These are phyloP conservation scores for Beauveria medogensis DNA, from an alignment of 2,329 filamentous ascomycete genomes.

Conservation along the genomic window DNA sequence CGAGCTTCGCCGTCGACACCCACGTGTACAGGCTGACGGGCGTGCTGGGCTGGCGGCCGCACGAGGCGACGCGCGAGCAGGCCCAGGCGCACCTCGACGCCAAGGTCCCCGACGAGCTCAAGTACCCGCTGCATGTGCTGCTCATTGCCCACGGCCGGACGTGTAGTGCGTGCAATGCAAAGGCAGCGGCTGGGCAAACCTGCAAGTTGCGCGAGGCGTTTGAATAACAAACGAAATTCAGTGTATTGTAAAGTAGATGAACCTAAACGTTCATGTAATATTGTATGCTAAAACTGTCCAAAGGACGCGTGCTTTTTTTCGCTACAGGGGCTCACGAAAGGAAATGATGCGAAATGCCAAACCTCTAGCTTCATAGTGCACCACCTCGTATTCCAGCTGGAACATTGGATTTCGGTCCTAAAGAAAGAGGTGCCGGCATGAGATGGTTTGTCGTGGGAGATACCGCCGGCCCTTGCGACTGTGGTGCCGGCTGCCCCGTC, in stretches of 20 bases:
- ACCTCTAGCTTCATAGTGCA: background rate
- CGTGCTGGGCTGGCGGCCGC: slow-evolving; percentile 40
- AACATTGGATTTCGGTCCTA: background rate
- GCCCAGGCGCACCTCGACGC: slow-evolving; percentile 43
- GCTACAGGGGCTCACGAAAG: background rate
- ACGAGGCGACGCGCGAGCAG: slow-evolving; percentile 32
- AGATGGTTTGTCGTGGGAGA: background rate
- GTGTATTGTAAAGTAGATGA: background rate
- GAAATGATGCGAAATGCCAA: background rate
- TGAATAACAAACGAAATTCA: background rate
- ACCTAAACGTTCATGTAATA: background rate
- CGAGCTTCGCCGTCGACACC: slow-evolving; percentile 45
- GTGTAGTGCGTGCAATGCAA: slow-evolving; percentile 37
- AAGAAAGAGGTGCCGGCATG: background rate
- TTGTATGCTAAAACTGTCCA: background rate
- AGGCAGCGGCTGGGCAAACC: background rate
- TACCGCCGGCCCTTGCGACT: background rate
- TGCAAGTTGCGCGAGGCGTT: slow-evolving; percentile 7
- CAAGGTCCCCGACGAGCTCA: slow-evolving; percentile 37
- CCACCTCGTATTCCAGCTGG: background rate
- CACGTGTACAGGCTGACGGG: slow-evolving; percentile 44
- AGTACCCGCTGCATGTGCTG: slow-evolving; percentile 42
- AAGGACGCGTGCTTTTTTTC: background rate
- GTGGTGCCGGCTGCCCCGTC: background rate
- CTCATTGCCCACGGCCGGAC: slow-evolving; percentile 38